Percentiles rank a stretch among this genome's conserved stretches.
Conservation (phyloP, 179 eudicot species). For the Beta corolliflora region DNA sequence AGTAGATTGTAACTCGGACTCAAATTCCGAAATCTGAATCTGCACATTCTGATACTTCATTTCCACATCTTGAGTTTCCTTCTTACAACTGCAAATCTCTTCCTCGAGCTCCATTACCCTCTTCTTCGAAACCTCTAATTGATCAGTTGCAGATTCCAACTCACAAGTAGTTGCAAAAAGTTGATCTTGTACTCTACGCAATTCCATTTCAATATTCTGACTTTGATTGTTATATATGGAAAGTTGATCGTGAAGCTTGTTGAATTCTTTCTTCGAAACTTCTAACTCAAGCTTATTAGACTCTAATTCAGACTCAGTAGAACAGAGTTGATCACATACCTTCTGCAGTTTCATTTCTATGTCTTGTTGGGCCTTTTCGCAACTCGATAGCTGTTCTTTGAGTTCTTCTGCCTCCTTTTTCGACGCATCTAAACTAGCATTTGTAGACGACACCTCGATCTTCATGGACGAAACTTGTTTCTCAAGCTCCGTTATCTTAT, state of each 20-base stretch:
- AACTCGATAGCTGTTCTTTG: constrained; percentile 2
- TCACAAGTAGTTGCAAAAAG: not conserved
- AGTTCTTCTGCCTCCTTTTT: constrained; percentile 18
- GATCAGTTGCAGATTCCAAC: not conserved
- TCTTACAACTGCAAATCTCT: not conserved
- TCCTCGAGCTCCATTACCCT: constrained; percentile 18
- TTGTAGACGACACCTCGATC: constrained; percentile 1
- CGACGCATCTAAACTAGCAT: constrained; percentile 12
- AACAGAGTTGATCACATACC: constrained; percentile 25
- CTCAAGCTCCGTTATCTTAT: constrained; percentile 10
- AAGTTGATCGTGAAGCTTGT: constrained; percentile 15
- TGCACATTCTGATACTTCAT: not conserved
- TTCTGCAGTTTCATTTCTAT: constrained; percentile 14
- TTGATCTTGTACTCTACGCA: constrained; percentile 18
- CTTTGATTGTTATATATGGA: not conserved
- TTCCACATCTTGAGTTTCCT: not conserved
- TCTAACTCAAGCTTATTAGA: constrained; percentile 15
- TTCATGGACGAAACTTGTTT: constrained; percentile 8
- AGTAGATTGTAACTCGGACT: not conserved
- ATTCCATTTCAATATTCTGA: constrained; percentile 2
- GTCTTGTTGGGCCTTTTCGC: not conserved
- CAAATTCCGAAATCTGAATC: constrained; percentile 3
- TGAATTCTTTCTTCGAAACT: constrained; percentile 15
- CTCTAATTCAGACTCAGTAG: constrained; percentile 15
- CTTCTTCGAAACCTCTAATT: constrained; percentile 17